These are phyloP conservation scores for Scopulariopsis brevicaulis DNA, from an alignment of 2,329 filamentous ascomycete species.

Conservation along the genomic window DNA sequence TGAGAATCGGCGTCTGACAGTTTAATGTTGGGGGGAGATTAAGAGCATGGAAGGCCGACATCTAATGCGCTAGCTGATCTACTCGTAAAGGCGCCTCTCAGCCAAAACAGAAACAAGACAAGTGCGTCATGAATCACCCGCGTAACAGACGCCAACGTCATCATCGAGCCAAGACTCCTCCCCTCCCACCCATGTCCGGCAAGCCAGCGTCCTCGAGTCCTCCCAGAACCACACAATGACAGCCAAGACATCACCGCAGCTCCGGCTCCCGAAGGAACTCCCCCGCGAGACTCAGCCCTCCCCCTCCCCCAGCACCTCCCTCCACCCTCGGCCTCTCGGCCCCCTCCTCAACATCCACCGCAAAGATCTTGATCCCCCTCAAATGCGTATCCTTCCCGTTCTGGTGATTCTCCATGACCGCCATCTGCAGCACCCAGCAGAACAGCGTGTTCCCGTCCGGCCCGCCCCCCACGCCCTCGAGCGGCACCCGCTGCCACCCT, in stretches of 20 bases:
- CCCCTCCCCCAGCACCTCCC: not conserved
- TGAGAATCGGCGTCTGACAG: too few species aligned
- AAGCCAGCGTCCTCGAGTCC: not conserved
- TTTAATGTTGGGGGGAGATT: too few species aligned
- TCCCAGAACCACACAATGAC: not conserved
- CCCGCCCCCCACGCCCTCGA: slow-evolving; percentile 41
- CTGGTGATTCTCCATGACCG: slow-evolving; percentile 92
- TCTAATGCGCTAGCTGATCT: too few species aligned
- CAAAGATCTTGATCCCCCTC: slow-evolving; percentile 79
- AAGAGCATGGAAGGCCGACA: too few species aligned
- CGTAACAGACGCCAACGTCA: too few species aligned
- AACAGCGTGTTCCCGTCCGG: slow-evolving; percentile 64
- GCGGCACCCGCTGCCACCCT: slow-evolving; percentile 83
- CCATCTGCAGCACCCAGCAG: slow-evolving; percentile 82
- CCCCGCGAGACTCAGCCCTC: slow-evolving; percentile 14
- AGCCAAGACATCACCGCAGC: slow-evolving; percentile 17
- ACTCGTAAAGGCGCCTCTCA: too few species aligned
- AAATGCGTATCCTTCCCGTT: slow-evolving; percentile 99
- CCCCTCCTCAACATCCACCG: slow-evolving; percentile 37
- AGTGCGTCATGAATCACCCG: too few species aligned
- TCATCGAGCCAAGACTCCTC: too few species aligned
- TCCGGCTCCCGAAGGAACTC: slow-evolving; percentile 32
- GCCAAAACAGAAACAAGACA: too few species aligned
- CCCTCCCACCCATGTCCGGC: too few species aligned
- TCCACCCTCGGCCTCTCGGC: not conserved